Evolutionary conservation across 345 rosid species (phyloP), one percentile per base, ranked within the genome.

Genomic region (Iberis pinnata): DNA sequence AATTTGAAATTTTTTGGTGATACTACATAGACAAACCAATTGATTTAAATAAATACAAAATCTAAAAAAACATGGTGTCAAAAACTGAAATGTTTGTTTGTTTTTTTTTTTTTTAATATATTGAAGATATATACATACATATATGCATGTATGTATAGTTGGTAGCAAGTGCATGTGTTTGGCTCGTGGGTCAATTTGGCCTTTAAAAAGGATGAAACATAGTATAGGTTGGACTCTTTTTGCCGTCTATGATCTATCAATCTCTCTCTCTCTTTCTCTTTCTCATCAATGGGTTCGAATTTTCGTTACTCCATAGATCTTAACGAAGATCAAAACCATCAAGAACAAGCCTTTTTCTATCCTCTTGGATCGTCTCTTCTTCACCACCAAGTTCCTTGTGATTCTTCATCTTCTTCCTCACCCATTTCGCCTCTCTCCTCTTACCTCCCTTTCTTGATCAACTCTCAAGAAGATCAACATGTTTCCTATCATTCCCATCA

Each of bases 261-360:
- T n/a, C 39, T 37, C 65, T 50, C 64, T 55, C 64, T 54, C 33
- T 16, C 38, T 49, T 25, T 52, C 27, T 47, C 18, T 39, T 36
- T 55, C 52, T 64, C 68, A 54, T 15, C 67, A 32, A 80, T 80
- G 87, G 69, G 54, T 70, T 37, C 78, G 7, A 47, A 63, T 50
- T 62, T 65, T 49, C 69, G 68, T 57, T 79, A 76, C 60, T 66
- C 74, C 19, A 63, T 80, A 55, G 86, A 80, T 63, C 89, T 78
- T 18, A 81, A 83, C 47, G 62, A 79, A 66, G 82, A 87, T 48
- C 80, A 73, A n/a, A 60, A 64, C 54, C 79, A 76, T 14, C 70
- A 50, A 2, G 64, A 58, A 18, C 75, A 62, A 5, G 56, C 69
- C 33, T 67, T 78, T 51, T 63, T 48, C 57, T 68, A 33, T 55